phyloP scores from a whole-genome alignment of 108 stramenopile genomes.

The Skeletonema menzelii region DNA sequence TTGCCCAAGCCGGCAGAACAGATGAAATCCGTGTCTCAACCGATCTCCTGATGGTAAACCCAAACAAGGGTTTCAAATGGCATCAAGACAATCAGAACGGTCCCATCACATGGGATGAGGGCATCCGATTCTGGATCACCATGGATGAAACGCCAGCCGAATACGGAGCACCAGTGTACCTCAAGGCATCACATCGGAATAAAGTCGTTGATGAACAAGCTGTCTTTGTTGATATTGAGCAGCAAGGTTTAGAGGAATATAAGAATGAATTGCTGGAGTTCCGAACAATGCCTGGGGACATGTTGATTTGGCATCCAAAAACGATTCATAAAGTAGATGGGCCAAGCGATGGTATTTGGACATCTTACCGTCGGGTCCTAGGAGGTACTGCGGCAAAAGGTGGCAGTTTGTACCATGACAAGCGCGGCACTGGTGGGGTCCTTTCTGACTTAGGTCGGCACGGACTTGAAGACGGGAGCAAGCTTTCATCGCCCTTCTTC shows the following conservation, averaged over 20 bases:
- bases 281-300: conserved; percentile 88
- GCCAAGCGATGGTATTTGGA: conserved; percentile 87
- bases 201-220: conserved; percentile 69
- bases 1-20: conserved; percentile 81
- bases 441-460: conserved; percentile 87
- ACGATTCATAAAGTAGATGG: conserved; percentile 95
- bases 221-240: conserved; percentile 90
- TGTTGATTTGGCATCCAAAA: conserved; percentile 92
- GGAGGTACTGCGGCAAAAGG: conserved; percentile 87
- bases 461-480: conserved; percentile 69
- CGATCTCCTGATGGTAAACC: conserved; percentile 93
- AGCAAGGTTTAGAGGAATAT: conserved; percentile 79
- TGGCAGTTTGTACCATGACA: conserved; percentile 77
- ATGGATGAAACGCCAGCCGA: conserved; percentile 92
- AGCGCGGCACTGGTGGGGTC: conserved; percentile 84
- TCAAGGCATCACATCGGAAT: conserved; percentile 88
- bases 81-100: conserved; percentile 96
- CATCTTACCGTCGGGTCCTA: conserved; percentile 83
- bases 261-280: conserved; percentile 67
- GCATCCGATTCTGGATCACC: conserved; percentile 91
- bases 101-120: conserved; percentile 86
- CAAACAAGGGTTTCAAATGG: conserved; percentile 96
- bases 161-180: conserved; percentile 91
- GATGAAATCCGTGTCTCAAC: conserved; percentile 87
- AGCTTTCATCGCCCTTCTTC: conserved; percentile 77